phyloP scores from a whole-genome alignment of 345 rosid species.

The Hibiscus syriacus region DNA sequence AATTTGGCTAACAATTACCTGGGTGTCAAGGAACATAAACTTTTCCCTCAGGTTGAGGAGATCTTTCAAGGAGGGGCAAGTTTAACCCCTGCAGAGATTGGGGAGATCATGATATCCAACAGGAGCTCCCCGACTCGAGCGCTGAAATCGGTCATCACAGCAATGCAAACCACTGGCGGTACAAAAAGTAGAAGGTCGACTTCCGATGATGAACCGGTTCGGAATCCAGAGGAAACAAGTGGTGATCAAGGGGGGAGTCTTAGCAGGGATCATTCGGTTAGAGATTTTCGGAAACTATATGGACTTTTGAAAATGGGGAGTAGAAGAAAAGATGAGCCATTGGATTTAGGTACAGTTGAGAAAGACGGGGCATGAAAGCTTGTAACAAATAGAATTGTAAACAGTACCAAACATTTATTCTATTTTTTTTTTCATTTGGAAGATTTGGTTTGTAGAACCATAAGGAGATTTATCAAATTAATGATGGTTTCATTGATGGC shows the following conservation, averaged over 20 bases:
- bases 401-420: not conserved
- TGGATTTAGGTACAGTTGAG: conserved; percentile 7
- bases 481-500: not conserved
- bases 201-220: not conserved
- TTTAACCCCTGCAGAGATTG: conserved; percentile 40
- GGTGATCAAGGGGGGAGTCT: not conserved
- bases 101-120: conserved; percentile 48
- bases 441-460: not conserved
- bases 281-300: conserved; percentile 21
- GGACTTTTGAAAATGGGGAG: conserved; percentile 21
- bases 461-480: not conserved
- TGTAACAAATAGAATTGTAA: not conserved
- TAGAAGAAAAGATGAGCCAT: conserved; percentile 17
- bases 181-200: not conserved
- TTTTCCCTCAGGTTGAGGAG: conserved; percentile 38
- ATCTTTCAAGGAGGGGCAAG: conserved; percentile 37
- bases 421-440: not conserved
- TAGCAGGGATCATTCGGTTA: conserved; percentile 5
- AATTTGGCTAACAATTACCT: conserved; percentile 29
- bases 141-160: conserved; percentile 35
- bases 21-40: conserved; percentile 46
- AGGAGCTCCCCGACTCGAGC: conserved; percentile 45
- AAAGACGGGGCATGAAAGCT: conserved; percentile 7
- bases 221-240: not conserved
- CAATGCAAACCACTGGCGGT: conserved; percentile 20